Base-by-base conservation (phyloP, 805 yeast genomes). In the Kazachstania viticola region DNA sequence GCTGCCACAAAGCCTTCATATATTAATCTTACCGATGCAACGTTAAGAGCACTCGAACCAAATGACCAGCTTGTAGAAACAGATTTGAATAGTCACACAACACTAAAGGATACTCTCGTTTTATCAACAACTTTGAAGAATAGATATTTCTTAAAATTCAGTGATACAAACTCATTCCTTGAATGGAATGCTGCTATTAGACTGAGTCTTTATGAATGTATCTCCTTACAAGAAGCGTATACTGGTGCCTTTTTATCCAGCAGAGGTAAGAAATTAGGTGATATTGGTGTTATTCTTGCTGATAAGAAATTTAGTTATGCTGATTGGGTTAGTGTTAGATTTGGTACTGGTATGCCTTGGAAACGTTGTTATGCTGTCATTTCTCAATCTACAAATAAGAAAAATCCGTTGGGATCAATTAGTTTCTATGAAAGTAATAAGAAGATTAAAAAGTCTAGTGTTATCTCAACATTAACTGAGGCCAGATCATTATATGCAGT, bases 321-420 rank as follows among this genome's bases (percentile, higher is more conserved):
- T 54, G 95, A 85, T 46, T 87, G 95, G 95, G 85, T 80, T 28
- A 71, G 84, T 50, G 94, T 91, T 13, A 67, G 97, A 42, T 88
- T 88, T 56, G 97, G 97, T 14, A 73, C 88, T 8, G 98, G 98
- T 17, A 82, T 83, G 93, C 95, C 96, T 1, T 88, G 96, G 96
- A 81, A 78, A 51, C 69, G 94, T 38, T 88, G 95, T 51, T 91
- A 70, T 62, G 88, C 94, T 2, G 94, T 87, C 9, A 70, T 88
- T 34, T 81, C 79, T 43, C 87, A 87, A 44, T 60, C 60, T 27
- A 51, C 67, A 47, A 73, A 53, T 41, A 53, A 56, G 36, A 37
- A 37, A 14, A 26, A 30, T 9, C 38, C 37, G 5, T 64, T 69
- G n/a, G 95, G 95, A 17, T 66, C 73, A 40, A 73, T 84, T 21